Evolutionary conservation across 805 yeast species (phyloP), one percentile per base, ranked within the genome.

Genomic region (Dipodascus geniculatus): DNA sequence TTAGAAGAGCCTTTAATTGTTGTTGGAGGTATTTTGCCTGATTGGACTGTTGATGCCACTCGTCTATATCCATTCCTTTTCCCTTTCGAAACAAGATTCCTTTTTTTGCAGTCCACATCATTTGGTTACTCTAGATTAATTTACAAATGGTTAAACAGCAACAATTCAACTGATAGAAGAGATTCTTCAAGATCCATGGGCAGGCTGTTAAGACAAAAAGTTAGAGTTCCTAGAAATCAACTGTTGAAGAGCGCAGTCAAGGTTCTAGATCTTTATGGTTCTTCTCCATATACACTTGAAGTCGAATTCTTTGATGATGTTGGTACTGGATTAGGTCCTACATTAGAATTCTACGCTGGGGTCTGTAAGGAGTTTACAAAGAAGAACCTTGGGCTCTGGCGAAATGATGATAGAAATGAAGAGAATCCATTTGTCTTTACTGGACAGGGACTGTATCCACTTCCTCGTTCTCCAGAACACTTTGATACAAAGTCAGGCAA

Each of bases 291-390:
- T 24, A 73, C 86, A 2, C 69, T 91, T 22, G 98, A 91, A 61
- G 82, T 93, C 54, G 96, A 90, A 65, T 91, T 85, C 62, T 80
- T 76, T 57, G 89, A 84, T 58, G 99, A 91, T 65, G 96, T 77
- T 3, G 99, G 98, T n/a, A 83, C 96, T 0, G 99, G 99, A 0
- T 70, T 89, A 48, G 99, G 99, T 0, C 99, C 99, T 2, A 91
- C 99, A 0, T 72, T 90, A 58, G 99, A 91, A 67, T 91, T 93
- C 63, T 91, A 88, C 63, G 81, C 97, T 0, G 72, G 75, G 16
- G 88, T 87, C 1, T 88, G 96, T 0, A 79, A 74, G 54, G 89
- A 83, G 57, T 88, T 91, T 65, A 71, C 84, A 1, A 74, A 71
- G 58, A 75, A 74, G 51, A 74, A 73, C 23, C 68, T 83, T 49